Percentiles rank a stretch among this genome's conserved stretches.
Conservation (phyloP, 1,284 basidiomycete genomes). For the Caloboletus inedulis region DNA sequence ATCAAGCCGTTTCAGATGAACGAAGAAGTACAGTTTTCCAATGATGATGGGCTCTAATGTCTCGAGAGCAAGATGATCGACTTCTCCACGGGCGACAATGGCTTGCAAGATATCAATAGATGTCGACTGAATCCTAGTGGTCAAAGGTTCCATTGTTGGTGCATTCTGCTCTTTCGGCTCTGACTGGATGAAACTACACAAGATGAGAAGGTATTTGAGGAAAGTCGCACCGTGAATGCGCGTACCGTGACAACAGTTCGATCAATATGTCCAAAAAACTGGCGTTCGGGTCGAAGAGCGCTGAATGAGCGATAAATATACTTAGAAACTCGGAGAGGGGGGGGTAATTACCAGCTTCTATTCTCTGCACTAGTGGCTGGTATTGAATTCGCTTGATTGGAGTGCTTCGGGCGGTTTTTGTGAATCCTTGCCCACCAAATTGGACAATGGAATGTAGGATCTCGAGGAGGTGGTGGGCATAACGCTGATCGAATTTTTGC, state of each 20-base stretch:
- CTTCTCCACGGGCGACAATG: conserved; percentile 76
- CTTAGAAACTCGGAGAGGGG: neutral
- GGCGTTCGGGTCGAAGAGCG: conserved; percentile 51
- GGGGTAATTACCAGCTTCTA: conserved; percentile 49
- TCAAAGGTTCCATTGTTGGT: conserved; percentile 56
- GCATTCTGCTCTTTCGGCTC: conserved; percentile 56
- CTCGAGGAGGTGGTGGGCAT: conserved; percentile 69
- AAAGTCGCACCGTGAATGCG: neutral
- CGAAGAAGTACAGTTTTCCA: conserved; percentile 70
- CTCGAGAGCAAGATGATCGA: conserved; percentile 58
- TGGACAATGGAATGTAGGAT: conserved; percentile 75
- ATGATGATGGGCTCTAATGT: conserved; percentile 71
- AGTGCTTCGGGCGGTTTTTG: conserved; percentile 62
- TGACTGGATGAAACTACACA: conserved; percentile 67
- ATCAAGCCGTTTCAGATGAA: conserved; percentile 71
- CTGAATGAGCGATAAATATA: conserved; percentile 36
- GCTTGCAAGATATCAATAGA: conserved; percentile 81
- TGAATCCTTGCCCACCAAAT: conserved; percentile 87
- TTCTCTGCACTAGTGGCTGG: conserved; percentile 53
- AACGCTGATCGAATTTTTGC: conserved; percentile 74
- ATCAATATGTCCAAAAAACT: conserved; percentile 76
- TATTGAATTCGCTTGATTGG: conserved; percentile 62
- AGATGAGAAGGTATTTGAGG: neutral
- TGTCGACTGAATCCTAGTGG: conserved; percentile 67
- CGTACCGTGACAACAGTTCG: conserved; percentile 66